Evolutionary conservation across 768 basidiomycete genomes (phyloP).

Genomic region (Clitopilus hobsonii): DNA sequence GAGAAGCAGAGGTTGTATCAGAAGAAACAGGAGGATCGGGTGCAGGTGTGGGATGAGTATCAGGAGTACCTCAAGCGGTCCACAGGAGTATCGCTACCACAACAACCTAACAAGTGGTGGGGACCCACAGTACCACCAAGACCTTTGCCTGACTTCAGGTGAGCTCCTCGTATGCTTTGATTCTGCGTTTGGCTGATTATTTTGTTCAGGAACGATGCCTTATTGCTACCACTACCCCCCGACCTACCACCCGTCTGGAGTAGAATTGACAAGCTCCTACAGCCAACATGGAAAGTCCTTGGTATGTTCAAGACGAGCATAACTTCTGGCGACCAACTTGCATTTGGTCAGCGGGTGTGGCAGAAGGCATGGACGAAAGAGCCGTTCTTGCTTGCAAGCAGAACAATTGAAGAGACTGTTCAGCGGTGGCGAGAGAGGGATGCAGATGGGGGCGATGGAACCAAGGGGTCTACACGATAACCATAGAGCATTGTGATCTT

Average conservation of each 20-base stretch:
- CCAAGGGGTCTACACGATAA: slow-evolving; percentile 14
- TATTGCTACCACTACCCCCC: slow-evolving; percentile 56
- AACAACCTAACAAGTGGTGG: slow-evolving; percentile 27
- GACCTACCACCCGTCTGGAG: slow-evolving; percentile 49
- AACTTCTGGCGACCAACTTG: slow-evolving; percentile 50
- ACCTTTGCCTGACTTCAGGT: slow-evolving; percentile 36
- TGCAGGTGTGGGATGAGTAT: slow-evolving; percentile 47
- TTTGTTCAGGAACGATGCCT: slow-evolving; percentile 37
- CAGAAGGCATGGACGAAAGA: slow-evolving; percentile 62
- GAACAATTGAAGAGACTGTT: slow-evolving; percentile 33
- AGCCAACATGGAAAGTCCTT: slow-evolving; percentile 50
- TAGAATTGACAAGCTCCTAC: slow-evolving; percentile 49
- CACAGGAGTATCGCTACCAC: background rate
- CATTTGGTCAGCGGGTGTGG: slow-evolving; percentile 55
- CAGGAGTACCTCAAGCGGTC: slow-evolving; percentile 36
- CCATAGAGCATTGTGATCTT: slow-evolving; percentile 5
- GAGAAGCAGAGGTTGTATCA: slow-evolving; percentile 43
- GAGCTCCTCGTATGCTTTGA: slow-evolving; percentile 12
- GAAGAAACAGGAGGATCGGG: slow-evolving; percentile 31
- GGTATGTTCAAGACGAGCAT: slow-evolving; percentile 49
- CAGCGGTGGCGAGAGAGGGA: slow-evolving; percentile 44
- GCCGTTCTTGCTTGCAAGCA: slow-evolving; percentile 46
- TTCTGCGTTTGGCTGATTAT: slow-evolving; percentile 1
- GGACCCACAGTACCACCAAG: slow-evolving; percentile 36
- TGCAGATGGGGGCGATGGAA: slow-evolving; percentile 32